Evolutionary conservation across 306 rosid genomes (phyloP), one percentile per base, ranked within the genome.

Genomic region (Arachis stenosperma): DNA sequence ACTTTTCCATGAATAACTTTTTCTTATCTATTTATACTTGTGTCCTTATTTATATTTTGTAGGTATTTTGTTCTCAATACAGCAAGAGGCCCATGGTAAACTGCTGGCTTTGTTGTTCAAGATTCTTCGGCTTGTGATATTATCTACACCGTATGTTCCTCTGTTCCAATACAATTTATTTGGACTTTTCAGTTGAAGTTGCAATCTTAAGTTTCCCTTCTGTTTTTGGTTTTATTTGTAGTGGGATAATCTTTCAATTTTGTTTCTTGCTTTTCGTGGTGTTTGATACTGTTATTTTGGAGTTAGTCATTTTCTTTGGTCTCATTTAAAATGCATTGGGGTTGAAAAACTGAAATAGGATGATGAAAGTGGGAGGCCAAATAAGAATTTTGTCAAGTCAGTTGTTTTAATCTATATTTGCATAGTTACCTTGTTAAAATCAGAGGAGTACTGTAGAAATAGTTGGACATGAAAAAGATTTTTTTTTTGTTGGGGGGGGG

Each of bases 61-160:
- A 93, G 98, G 98, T 63, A 80, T 91, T 86, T 78, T 94, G 37
- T 80, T 83, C 90, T 77, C 88, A 75, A 80, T 91, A 81, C 89
- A 78, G 59, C 86, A 78, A 14, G 96, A 88, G 83, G 82, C 77
- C 73, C 92, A 84, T 80, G 77, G 90, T 58, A 86, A 90, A 84
- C 76, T 94, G 90, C 88, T 94, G 81, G 96, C 84, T 54, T 82
- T 77, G 78, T 76, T 91, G 84, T 87, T 94, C 90, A 94, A 88
- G 87, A 89, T 91, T 84, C 88, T 91, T 84, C 81, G 78, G 83
- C 91, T 86, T 76, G 83, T 94, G 79, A 81, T 91, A 86, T 75
- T 87, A 75, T 85, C 94, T 69, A 94, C 98, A 42, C 98, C 97
- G 95, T 94, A 91, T 12, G 88, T 67, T 70, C 69, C 82, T 64